Evolutionary conservation across 1,284 basidiomycete species (phyloP), one percentile per base, ranked within the genome.

Genomic region (Marasmius fiardii): DNA sequence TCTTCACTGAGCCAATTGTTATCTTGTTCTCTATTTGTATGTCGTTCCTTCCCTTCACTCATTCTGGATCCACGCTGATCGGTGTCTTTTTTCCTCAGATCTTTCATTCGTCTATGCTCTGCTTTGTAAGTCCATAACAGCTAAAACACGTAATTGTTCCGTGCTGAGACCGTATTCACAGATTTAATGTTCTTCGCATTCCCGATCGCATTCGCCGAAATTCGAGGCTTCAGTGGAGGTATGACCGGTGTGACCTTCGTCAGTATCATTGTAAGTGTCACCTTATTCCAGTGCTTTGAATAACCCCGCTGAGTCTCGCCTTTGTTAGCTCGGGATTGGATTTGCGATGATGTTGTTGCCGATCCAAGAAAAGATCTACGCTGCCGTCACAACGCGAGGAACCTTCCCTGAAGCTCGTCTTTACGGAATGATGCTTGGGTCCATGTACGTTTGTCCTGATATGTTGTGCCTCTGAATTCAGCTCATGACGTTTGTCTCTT

Each of bases 371-470:
- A 63, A 57, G 49, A 44, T 69, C 2, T 75, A 73, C 57, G 58
- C 53, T 6, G 65, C 62, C 5, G 69, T 57, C 7, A 74, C 72
- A 53, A 63, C 4, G 57, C 68, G 68, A 66, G 79, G 78, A 18
- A 69, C 69, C 1, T 78, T 74, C 47, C 80, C 81, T 1, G 81
- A 84, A 63, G 80, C 80, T 31, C 70, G 82, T 14, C 65, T 85
- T 3, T 75, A 73, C 47, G 76, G 77, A 1, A 75, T 79, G 64
- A 74, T 79, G 71, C 55, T 72, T 7, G 77, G 78, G 5, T 71
- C 75, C n/a, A 71, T 76, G 60, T 72, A 70, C 7, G 72, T 75
- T 14, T 59, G 67, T 26, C 43, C 68, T 44, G 64, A 66, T 2
- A 65, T 64, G 50, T 70, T 68, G 60, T 60, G 61, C 64, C 54